Evolutionary conservation across 1,139 yeast species (phyloP), one percentile per base, ranked within the genome.

Genomic region (Protomyces arabidopsidicola): DNA sequence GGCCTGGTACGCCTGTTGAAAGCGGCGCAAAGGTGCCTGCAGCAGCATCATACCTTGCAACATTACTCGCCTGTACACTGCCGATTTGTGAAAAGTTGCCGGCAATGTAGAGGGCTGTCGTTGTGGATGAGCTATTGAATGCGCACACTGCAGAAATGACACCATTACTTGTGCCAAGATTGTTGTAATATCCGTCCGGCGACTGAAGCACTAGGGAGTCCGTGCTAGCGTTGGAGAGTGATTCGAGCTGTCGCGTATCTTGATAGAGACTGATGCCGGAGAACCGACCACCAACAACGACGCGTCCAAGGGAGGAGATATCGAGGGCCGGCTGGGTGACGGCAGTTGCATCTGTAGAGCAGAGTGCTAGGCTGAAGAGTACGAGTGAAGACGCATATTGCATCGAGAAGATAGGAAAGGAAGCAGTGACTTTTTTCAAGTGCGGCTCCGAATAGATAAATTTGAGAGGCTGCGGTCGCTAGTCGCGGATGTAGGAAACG

Each of bases 201-300:
- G 52, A 48, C n/a, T 64, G 42, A 14, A 63, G 34, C n/a, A 65
- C 48, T 18, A 68, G 55, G 2, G 66, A 65, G 45, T 62, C 68
- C 14, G 52, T 31, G 9, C 56, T 34, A 9, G 45, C 48, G 24
- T 58, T 39, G 70, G 67, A 35, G 74, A 75, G 22, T 68, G 69
- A 8, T 6, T 53, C 55, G 22, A 54, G 55, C 18, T 62, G 63
- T 65, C 70, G 22, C 71, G 74, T 71, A 69, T 80, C 84, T 45
- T 78, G 71, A 74, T 86, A 86, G 61, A 79, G 77, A 1, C 93
- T 82, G 35, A 87, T 72, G 16, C 86, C 84, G 66, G 83, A 81
- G 69, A 83, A 87, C 51, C 79, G 76, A 9, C 96, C 97, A 60
- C 87, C 79, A 18, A 88, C 70, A 4, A 87, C 85, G 58, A 89